These are phyloP conservation scores for Parafenestella ontariensis DNA, from an alignment of 2,329 filamentous ascomycete species.

Conservation along the genomic window DNA sequence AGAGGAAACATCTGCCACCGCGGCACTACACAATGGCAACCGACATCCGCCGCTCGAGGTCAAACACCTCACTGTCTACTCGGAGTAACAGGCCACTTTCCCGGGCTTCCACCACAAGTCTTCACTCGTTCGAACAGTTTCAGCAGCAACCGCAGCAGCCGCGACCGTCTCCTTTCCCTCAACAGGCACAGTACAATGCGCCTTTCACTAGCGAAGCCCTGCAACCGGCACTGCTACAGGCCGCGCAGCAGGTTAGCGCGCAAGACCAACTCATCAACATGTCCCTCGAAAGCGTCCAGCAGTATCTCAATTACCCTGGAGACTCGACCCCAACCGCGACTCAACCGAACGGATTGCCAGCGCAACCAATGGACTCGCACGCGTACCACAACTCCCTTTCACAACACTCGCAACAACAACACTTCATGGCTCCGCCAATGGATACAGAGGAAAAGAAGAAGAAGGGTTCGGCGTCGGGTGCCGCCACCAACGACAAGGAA, in stretches of 20 bases:
- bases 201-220: constrained; percentile 38
- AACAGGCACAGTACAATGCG: constrained; percentile 37
- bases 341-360: constrained; percentile 25
- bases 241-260: constrained; percentile 45
- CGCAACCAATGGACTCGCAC: constrained; percentile 39
- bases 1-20: constrained; percentile 22
- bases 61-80: constrained; percentile 54
- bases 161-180: constrained; percentile 19
- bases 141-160: constrained; percentile 28
- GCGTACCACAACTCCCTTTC: constrained; percentile 37
- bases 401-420: constrained; percentile 33
- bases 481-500: constrained; percentile 81
- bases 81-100: constrained; percentile 56
- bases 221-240: constrained; percentile 43
- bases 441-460: constrained; percentile 56
- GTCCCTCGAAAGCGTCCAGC: constrained; percentile 43
- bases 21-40: constrained; percentile 41
- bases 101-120: constrained; percentile 58
- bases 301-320: constrained; percentile 39
- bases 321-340: constrained; percentile 25
- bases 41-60: constrained; percentile 53
- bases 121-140: constrained; percentile 51
- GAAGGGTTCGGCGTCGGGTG: constrained; percentile 69
- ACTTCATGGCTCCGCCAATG: constrained; percentile 34
- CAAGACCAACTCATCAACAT: constrained; percentile 41